phyloP scores from a whole-genome alignment of 78 protist species.

The Chrysochromulina parva region DNA sequence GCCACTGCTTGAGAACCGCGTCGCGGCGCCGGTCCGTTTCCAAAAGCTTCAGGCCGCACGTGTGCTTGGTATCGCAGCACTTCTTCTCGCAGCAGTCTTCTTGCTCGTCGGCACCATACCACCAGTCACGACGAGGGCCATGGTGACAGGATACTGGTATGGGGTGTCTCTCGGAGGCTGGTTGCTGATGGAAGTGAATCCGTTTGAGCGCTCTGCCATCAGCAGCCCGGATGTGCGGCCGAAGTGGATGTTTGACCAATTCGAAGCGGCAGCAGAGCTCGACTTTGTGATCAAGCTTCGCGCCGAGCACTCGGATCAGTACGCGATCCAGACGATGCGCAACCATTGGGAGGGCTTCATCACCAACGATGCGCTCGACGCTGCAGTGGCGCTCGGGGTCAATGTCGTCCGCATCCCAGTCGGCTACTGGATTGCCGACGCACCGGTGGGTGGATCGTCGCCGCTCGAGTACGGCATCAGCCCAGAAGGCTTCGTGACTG shows the following conservation, averaged over 20 bases:
- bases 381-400: not conserved
- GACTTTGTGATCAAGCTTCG: not conserved
- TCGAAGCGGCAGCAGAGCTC: not conserved
- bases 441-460: not conserved
- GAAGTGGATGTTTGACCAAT: not conserved
- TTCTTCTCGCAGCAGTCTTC: too few relatives aligned
- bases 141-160: too few relatives aligned
- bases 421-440: not conserved
- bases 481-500: not conserved
- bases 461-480: not conserved
- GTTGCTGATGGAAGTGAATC: not conserved
- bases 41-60: too few relatives aligned
- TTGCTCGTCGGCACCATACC: too few relatives aligned
- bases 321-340: not conserved
- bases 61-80: too few relatives aligned
- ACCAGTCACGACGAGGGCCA: too few relatives aligned
- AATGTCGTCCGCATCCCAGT: not conserved
- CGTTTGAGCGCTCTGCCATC: not conserved
- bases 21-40: too few relatives aligned
- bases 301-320: not conserved
- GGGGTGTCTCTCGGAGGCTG: not conserved
- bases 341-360: not conserved
- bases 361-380: not conserved
- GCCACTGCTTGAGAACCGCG: too few relatives aligned
- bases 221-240: not conserved